Percentiles rank a stretch among this genome's conserved stretches.
phyloP scores from a whole-genome alignment of 1,284 basidiomycete species.

The Neolentinus lepideus region DNA sequence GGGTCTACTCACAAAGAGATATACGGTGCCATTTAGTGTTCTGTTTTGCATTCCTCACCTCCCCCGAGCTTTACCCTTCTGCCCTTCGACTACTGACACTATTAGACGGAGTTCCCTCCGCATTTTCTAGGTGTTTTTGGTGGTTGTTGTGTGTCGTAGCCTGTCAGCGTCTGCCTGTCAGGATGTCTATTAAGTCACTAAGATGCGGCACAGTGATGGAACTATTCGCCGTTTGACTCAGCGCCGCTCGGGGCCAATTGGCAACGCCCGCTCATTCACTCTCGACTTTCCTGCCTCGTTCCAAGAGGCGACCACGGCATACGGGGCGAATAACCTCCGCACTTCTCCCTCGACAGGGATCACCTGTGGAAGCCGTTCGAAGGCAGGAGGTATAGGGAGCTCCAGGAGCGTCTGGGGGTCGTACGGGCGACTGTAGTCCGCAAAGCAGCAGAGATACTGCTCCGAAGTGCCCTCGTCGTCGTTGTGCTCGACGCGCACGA shows the following conservation, averaged over 20 bases:
- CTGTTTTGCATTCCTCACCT: too few relatives aligned
- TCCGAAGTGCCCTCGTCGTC: neutral
- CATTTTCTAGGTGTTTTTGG: too few relatives aligned
- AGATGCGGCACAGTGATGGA: neutral
- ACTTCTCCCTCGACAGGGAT: neutral
- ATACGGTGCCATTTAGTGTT: too few relatives aligned
- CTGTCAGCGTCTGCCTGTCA: too few relatives aligned
- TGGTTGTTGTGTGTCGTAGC: too few relatives aligned
- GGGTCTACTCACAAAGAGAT: too few relatives aligned
- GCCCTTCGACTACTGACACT: too few relatives aligned
- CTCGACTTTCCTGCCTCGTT: neutral
- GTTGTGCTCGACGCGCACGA: neutral
- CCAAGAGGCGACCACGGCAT: neutral
- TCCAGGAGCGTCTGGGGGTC: neutral
- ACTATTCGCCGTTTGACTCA: neutral
- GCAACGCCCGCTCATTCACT: neutral
- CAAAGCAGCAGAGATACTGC: neutral
- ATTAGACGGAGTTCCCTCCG: too few relatives aligned
- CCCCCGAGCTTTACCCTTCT: too few relatives aligned
- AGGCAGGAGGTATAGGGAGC: neutral
- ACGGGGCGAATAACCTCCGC: neutral
- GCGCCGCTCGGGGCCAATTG: neutral
- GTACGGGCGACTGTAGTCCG: neutral
- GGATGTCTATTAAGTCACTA: neutral
- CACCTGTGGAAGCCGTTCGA: neutral